Conservation (phyloP, 306 rosid genomes). For the Dryas alaskensis region DNA sequence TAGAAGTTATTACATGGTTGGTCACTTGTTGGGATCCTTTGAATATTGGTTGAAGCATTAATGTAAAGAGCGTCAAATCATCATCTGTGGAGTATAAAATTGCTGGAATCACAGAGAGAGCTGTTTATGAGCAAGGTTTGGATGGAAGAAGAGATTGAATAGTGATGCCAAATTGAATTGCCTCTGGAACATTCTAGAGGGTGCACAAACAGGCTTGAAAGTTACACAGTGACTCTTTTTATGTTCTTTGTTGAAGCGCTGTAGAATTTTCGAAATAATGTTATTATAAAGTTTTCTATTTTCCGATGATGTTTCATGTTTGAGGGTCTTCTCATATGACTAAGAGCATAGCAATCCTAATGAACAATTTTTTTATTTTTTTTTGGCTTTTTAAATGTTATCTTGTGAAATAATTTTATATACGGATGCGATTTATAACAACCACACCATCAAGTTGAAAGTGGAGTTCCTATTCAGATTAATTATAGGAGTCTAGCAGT, state of each 20-base stretch:
- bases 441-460: too few relatives aligned
- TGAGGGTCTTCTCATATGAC: not conserved
- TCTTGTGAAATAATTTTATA: too few relatives aligned
- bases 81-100: not conserved
- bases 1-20: not conserved
- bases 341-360: not conserved
- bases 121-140: not conserved
- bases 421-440: too few relatives aligned
- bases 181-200: not conserved
- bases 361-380: too few relatives aligned
- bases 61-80: not conserved
- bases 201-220: not conserved
- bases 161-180: slow-evolving; percentile 4
- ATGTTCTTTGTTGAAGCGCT: not conserved
- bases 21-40: not conserved
- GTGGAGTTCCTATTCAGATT: too few relatives aligned
- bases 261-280: not conserved
- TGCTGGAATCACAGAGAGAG: not conserved
- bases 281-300: not conserved
- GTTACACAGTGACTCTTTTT: not conserved
- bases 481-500: not conserved
- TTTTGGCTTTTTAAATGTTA: too few relatives aligned
- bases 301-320: not conserved
- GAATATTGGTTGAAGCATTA: slow-evolving; percentile 11
- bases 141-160: not conserved